Base-by-base conservation (phyloP, 2,329 filamentous ascomycete species). In the Sarocladiaceae sp. region DNA sequence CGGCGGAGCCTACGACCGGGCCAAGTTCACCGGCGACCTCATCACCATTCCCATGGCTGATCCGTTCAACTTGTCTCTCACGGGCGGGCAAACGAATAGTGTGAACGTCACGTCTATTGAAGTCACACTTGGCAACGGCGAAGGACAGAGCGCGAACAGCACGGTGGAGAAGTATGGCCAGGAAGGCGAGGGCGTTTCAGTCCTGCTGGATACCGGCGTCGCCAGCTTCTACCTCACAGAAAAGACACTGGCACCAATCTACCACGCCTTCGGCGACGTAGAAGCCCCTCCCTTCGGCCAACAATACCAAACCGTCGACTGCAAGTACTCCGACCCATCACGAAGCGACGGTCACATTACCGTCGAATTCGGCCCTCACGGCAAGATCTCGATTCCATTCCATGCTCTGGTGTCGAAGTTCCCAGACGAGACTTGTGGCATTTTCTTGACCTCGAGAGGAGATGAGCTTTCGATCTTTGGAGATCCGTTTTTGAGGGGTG, bases 201-300 rank as follows among this genome's bases (percentile, higher is more conserved):
- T 50, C 3, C 47, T 50, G 7, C 22, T 50, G 20, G 47, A 50
- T 22, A 50, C 47, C 6, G 47, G 47, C 7, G 47, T 50, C 8
- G 47, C 47, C 13, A 50, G 29, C 47, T 50, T 29, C 31, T 33
- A 33, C 10, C 8, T 50, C 13, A 18, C 47, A 6, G 22, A 23
- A 13, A 7, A 6, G 3, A 50, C 28, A 22, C 31, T 23, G 11
- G 12, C 10, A 3, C 18, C 47, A 13, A 26, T 50, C 47, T 50
- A 35, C 20, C 18, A 11, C 11, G 31, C 18, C 6, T 23, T 50
- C n/a, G 47, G 47, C n/a, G n/a, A n/a, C n/a, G n/a, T n/a, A n/a
- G n/a, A n/a, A n/a, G n/a, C n/a, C n/a, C n/a, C n/a, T n/a, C n/a
- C n/a, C n/a, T n/a, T n/a, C n/a, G n/a, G n/a, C n/a, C n/a, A n/a